Evolutionary conservation across 192 early-diverging fungal genomes (phyloP), one percentile per base, ranked within the genome.

Genomic region (Coemansia sp.): DNA sequence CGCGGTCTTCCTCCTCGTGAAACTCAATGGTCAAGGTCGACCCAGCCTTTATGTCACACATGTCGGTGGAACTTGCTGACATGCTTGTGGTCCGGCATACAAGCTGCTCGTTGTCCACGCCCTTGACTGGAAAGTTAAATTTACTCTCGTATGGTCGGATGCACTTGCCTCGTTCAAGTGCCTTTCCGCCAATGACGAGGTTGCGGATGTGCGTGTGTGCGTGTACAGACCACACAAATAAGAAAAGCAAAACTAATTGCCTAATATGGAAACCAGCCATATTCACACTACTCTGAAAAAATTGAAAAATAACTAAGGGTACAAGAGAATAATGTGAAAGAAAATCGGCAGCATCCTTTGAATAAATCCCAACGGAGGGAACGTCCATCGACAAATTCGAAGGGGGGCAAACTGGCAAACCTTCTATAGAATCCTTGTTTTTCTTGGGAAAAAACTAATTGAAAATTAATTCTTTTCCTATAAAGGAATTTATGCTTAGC

Each of bases 111-210:
- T 45, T 47, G 19, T 21, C 32, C 3, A 60, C 54, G 23, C 69
- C 63, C 27, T 70, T 69, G 4, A 70, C 58, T 6, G 73, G 73
- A 41, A 52, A 70, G 39, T 75, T 75, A 17, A 60, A 58, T 6
- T 52, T 58, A 0, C 59, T 12, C 37, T 57, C 23, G 32, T 60
- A 64, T 25, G 63, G 63, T 1, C 73, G 62, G n/a, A 75, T 65
- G 47, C 63, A 75, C 59, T 70, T 24, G n/a, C 63, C 63, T 27
- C 59, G 47, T 2, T 65, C 54, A 12, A 70, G 58, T 5, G 45
- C 17, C 1, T 63, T 57, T 7, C 67, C 58, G 23, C 65, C 60
- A 10, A 69, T 61, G 5, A 56, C 61, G 4, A 75, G 39, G 14
- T 62, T 62, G 9, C 37, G 39, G 7, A 70, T 45, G 22, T 60